Conservation (phyloP, 2,329 filamentous ascomycete species). For the Septoria petroselini region DNA sequence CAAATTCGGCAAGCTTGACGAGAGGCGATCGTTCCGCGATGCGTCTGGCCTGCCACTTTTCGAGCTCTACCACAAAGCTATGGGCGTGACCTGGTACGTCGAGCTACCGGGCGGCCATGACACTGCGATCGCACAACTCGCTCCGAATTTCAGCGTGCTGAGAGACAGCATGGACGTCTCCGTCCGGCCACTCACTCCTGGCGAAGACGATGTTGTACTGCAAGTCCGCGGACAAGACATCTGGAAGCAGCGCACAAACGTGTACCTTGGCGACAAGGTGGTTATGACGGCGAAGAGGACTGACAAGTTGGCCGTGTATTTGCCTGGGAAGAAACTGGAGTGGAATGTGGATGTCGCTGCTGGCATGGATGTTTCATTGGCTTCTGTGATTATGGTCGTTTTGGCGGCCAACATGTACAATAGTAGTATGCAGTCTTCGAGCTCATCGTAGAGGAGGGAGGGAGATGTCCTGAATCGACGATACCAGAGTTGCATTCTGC, state of each 20-base stretch:
- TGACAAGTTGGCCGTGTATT: constrained; percentile 22
- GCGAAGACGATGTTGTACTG: neutral
- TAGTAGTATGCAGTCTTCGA: constrained; percentile 2
- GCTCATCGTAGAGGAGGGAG: neutral
- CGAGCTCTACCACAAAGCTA: constrained; percentile 23
- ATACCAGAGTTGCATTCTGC: no score
- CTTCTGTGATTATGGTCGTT: constrained; percentile 13
- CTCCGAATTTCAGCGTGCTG: constrained; percentile 16
- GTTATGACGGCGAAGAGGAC: constrained; percentile 24
- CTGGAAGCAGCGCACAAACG: constrained; percentile 8
- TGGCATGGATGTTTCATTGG: constrained; percentile 29
- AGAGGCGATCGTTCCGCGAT: constrained; percentile 24
- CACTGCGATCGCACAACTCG: constrained; percentile 21
- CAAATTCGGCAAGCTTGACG: constrained; percentile 10
- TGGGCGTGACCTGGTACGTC: constrained; percentile 26
- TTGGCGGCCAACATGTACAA: constrained; percentile 15
- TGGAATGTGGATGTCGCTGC: constrained; percentile 26
- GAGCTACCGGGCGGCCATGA: constrained; percentile 17
- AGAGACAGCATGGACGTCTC: constrained; percentile 14
- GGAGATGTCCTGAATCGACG: no score
- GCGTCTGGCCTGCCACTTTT: constrained; percentile 28
- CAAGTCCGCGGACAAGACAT: constrained; percentile 6
- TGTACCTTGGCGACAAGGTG: constrained; percentile 21
- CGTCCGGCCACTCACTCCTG: neutral
- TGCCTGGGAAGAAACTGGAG: constrained; percentile 20